Evolutionary conservation across 169 alveolate genomes (phyloP), one percentile per base, ranked within the genome.

Genomic region (Plasmodium blacklocki): DNA sequence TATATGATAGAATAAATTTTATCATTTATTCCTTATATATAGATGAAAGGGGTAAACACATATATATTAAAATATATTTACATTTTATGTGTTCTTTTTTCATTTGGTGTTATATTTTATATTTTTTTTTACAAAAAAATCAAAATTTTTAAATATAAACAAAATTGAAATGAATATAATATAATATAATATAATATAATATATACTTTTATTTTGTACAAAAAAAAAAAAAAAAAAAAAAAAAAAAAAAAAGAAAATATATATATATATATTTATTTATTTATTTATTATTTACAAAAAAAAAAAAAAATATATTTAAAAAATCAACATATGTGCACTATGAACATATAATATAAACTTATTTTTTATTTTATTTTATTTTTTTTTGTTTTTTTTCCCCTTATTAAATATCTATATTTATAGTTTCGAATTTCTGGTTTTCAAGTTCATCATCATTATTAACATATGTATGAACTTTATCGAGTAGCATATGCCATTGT

Each of bases 381-480:
- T 19, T 72, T 32, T 26, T 52, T 26, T 14, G 23, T 52, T 52
- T 54, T 1, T 72, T 21, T 18, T n/a, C n/a, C n/a, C 5, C 50
- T 18, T 26, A 14, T 43, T 62, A 76, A 49, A 76, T 76, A 56
- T 76, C 89, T 0, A 76, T 64, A 12, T 76, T 47, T 32, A 76
- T 76, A 26, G 89, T 76, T 50, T 76, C 89, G 21, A 76, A 63
- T n/a, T 70, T 15, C 21, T 68, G 76, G 18, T 54, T 83, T 67
- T 26, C 19, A n/a, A 67, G 73, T 19, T 68, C 64, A 47, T 49
- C 85, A 23, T 18, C 32, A 21, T 14, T 59, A 21, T 14, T 83
- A 32, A 74, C 88, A 39, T 83, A 83, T 21, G 91, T 68, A 32
- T 83, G 68, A 58, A 83, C 91, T 45, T 83, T 83, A 23, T 70